phyloP scores from a whole-genome alignment of 2,329 filamentous ascomycete genomes.

The Penicillium thymicola region DNA sequence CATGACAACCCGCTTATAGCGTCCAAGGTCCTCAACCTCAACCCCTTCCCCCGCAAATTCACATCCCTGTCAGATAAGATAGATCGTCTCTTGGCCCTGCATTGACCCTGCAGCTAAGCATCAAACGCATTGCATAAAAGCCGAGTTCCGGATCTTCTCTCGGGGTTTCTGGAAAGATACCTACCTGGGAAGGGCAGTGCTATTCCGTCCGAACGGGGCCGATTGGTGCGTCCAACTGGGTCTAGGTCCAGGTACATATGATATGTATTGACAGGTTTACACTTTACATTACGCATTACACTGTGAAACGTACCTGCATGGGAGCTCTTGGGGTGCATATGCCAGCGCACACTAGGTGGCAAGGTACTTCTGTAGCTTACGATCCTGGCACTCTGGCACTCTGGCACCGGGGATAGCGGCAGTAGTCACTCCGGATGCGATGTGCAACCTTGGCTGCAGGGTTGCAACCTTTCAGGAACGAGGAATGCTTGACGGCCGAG shows the following conservation, averaged over 20 bases:
- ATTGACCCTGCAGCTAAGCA: background rate
- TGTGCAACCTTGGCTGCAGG: background rate
- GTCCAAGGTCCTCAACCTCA: background rate
- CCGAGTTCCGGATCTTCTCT: background rate
- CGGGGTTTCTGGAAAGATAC: background rate
- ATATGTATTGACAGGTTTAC: background rate
- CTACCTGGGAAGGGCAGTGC: background rate
- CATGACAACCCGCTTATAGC: background rate
- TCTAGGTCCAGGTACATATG: background rate
- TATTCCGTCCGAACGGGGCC: background rate
- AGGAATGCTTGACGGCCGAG: background rate
- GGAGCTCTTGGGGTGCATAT: background rate
- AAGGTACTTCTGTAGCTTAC: background rate
- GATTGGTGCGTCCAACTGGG: background rate
- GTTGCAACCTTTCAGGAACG: background rate
- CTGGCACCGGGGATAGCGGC: background rate
- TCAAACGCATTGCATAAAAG: background rate
- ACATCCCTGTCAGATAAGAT: slow-evolving; percentile 1
- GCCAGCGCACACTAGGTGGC: background rate
- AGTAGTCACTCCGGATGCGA: background rate
- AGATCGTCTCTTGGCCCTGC: background rate
- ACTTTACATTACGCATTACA: slow-evolving; percentile 1
- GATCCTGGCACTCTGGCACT: background rate
- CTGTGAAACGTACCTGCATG: slow-evolving; percentile 3
- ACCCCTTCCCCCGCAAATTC: background rate